Conservation (phyloP, 495 filamentous ascomycete species). For the Jackrogersella multiformis region DNA sequence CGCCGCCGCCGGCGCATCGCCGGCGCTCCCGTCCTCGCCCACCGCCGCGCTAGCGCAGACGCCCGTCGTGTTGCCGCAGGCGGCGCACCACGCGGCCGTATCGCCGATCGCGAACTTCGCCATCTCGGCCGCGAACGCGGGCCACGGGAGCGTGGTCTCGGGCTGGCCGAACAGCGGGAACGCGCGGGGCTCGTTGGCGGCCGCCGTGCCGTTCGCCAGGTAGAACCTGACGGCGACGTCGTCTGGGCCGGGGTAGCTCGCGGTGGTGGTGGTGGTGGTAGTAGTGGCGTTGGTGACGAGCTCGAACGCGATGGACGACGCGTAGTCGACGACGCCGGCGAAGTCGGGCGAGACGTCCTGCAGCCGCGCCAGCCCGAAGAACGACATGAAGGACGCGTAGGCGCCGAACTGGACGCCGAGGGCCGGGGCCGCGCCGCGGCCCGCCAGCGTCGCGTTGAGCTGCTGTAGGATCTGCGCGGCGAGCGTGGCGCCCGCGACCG, state of each 20-base stretch:
- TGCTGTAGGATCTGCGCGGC: conserved; percentile 71
- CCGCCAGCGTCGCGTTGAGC: conserved; percentile 66
- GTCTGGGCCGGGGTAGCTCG: conserved; percentile 59
- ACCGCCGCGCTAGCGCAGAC: conserved; percentile 62
- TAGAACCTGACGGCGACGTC: conserved; percentile 79
- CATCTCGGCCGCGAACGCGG: conserved; percentile 69
- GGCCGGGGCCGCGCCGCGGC: conserved; percentile 49
- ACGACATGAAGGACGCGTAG: conserved; percentile 75
- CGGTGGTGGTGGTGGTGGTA: conserved; percentile 59
- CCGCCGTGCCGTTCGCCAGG: conserved; percentile 78
- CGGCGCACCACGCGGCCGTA: conserved; percentile 71
- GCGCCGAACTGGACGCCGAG: conserved; percentile 69
- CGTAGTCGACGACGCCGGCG: conserved; percentile 73
- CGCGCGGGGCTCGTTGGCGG: conserved; percentile 43
- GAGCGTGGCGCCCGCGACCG: conserved; percentile 67
- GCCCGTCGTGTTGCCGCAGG: conserved; percentile 69
- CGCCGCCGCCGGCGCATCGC: too few species aligned
- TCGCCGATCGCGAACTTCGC: conserved; percentile 66
- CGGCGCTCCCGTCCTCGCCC: conserved; percentile 9
- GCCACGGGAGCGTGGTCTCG: conserved; percentile 65
- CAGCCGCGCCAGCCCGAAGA: conserved; percentile 75
- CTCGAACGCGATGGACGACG: conserved; percentile 76
- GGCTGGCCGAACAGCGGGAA: conserved; percentile 75
- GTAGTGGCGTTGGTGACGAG: conserved; percentile 73
- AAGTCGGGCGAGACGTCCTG: conserved; percentile 66